Conservation (phyloP, 2,329 filamentous ascomycete genomes). For the Alternaria sp. region DNA sequence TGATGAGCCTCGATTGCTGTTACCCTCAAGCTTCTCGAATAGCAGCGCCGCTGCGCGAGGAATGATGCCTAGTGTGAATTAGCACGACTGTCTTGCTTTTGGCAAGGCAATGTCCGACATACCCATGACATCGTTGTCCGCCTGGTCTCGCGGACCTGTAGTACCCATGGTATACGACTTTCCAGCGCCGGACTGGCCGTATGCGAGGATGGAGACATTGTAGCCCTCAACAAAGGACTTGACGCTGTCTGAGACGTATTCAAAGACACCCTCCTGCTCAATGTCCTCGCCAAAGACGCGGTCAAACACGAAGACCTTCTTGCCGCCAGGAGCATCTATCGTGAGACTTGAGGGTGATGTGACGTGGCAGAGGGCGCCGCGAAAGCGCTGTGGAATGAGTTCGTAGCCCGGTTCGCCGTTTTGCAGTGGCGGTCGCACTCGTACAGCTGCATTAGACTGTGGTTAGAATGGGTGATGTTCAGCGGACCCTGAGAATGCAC, state of each 20-base stretch:
- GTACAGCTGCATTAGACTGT: conserved; percentile 71
- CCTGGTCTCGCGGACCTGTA: conserved; percentile 81
- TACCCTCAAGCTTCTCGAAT: conserved; percentile 84
- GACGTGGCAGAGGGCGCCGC: conserved; percentile 89
- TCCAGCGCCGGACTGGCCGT: conserved; percentile 95
- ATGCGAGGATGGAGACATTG: conserved; percentile 96
- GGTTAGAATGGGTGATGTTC: conserved; percentile 32
- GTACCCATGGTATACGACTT: conserved; percentile 99
- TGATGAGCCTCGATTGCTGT: conserved; percentile 67
- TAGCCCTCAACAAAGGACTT: conserved; percentile 92
- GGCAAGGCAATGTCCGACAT: conserved; percentile 48
- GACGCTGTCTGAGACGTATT: conserved; percentile 91
- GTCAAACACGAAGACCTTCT: conserved; percentile 96
- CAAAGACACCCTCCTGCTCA: conserved; percentile 89
- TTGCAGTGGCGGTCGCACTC: conserved; percentile 86
- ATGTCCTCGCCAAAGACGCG: conserved; percentile 87
- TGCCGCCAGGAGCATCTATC: conserved; percentile 90
- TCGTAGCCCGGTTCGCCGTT: conserved; percentile 90
- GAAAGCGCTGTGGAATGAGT: conserved; percentile 93
- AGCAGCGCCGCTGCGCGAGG: conserved; percentile 85
- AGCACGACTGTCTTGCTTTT: conserved; percentile 16
- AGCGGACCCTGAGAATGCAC: conserved; percentile 52
- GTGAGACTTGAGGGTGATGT: conserved; percentile 83
- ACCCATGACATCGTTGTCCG: conserved; percentile 78
- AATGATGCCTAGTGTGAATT: conserved; percentile 78